Base-by-base conservation (phyloP, 75 land plant genomes). In the Pinus taeda region DNA sequence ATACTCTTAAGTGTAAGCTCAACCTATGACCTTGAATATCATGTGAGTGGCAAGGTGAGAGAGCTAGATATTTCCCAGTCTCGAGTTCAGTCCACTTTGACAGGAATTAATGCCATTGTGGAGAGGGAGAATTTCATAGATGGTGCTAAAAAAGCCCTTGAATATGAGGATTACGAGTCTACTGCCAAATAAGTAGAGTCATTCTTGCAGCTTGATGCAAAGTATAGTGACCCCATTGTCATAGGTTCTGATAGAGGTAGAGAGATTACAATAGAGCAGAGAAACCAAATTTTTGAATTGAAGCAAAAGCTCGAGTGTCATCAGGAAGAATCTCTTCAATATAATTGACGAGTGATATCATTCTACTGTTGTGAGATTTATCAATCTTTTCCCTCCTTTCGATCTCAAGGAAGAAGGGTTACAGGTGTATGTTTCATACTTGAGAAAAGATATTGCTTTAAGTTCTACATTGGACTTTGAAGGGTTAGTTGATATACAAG, bases 51-150 rank as follows among this genome's bases (percentile, higher is more conserved):
- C 82, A 91, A 91, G 79, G 96, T 91, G 60, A 84, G 96, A 29
- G 88, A 88, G 77, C 88, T 96, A 39, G 96, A 96, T 77, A 85
- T 88, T 69, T 93, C 98, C 18, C 96, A 93, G 77, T 90, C 96
- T n/a, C 83, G 91, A 13, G 98, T 93, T 24, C 74, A 80, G 33
- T 39, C 76, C 49, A 91, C 94, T 12, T 78, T 91, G 55, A 63
- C 84, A n/a, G 81, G 91, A 73, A 86, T 93, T 76, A 90, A 93
- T 59, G 96, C 92, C 80, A 89, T 87, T 73, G 90, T 93, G 63
- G 94, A 96, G 57, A 63, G 93, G 36, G 79, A 71, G 58, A 87
- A 80, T 66, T 89, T 89, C 80, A 81, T 93, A 39, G 98, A 96
- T 3, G 90, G 88, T 20, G 96, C 85, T 30, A 79, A 82, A 75